These are phyloP conservation scores for Dryadomyces quercus-mongolicae DNA, from an alignment of 2,329 filamentous ascomycete genomes.

Conservation along the genomic window DNA sequence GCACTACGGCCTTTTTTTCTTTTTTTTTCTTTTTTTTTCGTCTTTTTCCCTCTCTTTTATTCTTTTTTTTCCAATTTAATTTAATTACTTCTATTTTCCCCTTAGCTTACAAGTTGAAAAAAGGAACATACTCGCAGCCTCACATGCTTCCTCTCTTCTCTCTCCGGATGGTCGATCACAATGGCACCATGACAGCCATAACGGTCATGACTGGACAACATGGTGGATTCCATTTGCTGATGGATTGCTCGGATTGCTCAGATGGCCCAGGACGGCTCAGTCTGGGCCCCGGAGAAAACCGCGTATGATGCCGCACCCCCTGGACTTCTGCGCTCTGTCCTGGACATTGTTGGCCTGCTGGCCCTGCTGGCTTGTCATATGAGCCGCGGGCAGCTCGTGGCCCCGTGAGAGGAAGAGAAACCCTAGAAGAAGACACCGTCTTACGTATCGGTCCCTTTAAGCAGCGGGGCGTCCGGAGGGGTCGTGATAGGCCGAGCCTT, in stretches of 20 bases:
- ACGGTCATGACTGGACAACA: not conserved
- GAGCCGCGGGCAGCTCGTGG: too few species aligned
- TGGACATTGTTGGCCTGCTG: not conserved
- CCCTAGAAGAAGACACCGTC: not conserved
- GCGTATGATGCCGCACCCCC: not conserved
- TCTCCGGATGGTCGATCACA: not conserved
- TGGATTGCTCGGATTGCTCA: constrained; percentile 8
- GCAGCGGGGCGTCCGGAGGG: too few species aligned
- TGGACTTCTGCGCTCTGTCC: not conserved
- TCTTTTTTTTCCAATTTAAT: too few species aligned
- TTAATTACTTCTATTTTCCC: too few species aligned
- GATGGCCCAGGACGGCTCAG: not conserved
- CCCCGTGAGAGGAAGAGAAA: not conserved
- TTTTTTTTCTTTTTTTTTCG: not conserved
- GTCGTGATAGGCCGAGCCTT: constrained; percentile 11
- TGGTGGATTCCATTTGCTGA: constrained; percentile 10
- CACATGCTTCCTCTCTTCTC: not conserved
- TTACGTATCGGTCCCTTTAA: not conserved
- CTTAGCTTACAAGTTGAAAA: not conserved
- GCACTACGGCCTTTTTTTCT: not conserved
- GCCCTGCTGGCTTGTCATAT: not conserved
- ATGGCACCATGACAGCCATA: not conserved
- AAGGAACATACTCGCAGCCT: not conserved
- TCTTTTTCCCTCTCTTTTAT: not conserved
- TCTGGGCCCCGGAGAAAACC: not conserved